Conservation (phyloP, 352 stramenopile genomes). For the Globisporangium emineosum region DNA sequence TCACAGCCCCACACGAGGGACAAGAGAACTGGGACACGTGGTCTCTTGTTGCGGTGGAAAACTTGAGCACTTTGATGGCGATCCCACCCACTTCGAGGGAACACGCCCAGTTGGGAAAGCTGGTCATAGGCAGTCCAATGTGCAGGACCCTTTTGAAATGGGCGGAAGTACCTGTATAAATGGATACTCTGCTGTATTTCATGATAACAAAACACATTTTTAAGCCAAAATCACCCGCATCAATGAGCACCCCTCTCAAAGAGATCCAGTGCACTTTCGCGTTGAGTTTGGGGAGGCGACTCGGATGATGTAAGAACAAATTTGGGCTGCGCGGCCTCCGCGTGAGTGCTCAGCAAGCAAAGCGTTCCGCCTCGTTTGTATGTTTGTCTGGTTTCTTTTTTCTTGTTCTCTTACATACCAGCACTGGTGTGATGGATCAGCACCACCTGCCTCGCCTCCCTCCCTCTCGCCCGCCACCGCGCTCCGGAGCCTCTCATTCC, state of each 20-base stretch:
- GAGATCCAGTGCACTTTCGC: not conserved
- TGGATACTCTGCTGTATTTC: not conserved
- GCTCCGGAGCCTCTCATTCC: not conserved
- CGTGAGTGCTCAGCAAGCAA: constrained; percentile 3
- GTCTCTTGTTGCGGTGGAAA: not conserved
- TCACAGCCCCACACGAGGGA: not conserved
- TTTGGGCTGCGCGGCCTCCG: not conserved
- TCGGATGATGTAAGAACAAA: not conserved
- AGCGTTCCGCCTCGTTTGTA: not conserved
- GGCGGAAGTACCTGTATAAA: not conserved
- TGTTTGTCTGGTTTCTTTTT: constrained; percentile 5
- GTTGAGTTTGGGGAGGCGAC: not conserved
- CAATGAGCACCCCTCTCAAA: not conserved
- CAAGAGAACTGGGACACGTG: constrained; percentile 11
- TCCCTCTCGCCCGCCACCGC: not conserved
- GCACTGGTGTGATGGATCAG: not conserved
- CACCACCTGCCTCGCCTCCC: not conserved
- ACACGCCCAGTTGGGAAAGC: not conserved
- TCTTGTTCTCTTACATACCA: not conserved
- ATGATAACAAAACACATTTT: not conserved
- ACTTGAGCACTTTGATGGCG: constrained; percentile 2
- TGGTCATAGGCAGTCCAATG: not conserved
- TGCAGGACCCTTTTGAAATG: not conserved
- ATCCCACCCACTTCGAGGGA: constrained; percentile 9
- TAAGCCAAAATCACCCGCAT: not conserved